phyloP scores from a whole-genome alignment of 352 stramenopile species.

The Thraustotheca clavata region DNA sequence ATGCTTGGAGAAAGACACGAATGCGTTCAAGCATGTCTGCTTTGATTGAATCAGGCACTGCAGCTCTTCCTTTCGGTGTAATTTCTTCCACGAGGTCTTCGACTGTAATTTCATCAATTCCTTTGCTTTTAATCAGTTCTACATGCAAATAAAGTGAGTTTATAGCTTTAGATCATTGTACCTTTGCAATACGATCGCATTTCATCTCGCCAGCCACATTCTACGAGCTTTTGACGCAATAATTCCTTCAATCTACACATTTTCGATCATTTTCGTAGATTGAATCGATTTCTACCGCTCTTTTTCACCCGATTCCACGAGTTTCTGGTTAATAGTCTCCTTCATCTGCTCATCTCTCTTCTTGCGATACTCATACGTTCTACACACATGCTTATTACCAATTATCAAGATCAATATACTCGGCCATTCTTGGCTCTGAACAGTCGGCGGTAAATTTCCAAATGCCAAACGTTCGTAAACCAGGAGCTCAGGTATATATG shows the following conservation, averaged over 20 bases:
- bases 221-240: conserved; percentile 73
- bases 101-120: conserved; percentile 91
- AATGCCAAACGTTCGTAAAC: background rate
- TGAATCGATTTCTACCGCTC: conserved; percentile 27
- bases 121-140: conserved; percentile 91
- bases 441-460: background rate
- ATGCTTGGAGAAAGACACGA: conserved; percentile 78
- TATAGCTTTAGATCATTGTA: conserved; percentile 16
- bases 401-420: background rate
- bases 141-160: conserved; percentile 4
- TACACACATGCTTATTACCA: conserved; percentile 22
- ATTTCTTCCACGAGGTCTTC: conserved; percentile 92
- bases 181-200: conserved; percentile 87
- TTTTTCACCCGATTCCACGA: conserved; percentile 86
- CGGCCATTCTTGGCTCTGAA: conserved; percentile 7
- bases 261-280: background rate
- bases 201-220: conserved; percentile 89
- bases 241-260: conserved; percentile 70
- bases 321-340: conserved; percentile 74
- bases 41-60: conserved; percentile 86
- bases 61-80: conserved; percentile 77
- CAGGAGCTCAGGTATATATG: background rate
- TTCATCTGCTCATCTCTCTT: conserved; percentile 66
- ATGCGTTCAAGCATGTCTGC: conserved; percentile 86
- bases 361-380: conserved; percentile 39